Evolutionary conservation across 2,329 filamentous ascomycete species (phyloP).

Genomic region (Neonectria ditissima): DNA sequence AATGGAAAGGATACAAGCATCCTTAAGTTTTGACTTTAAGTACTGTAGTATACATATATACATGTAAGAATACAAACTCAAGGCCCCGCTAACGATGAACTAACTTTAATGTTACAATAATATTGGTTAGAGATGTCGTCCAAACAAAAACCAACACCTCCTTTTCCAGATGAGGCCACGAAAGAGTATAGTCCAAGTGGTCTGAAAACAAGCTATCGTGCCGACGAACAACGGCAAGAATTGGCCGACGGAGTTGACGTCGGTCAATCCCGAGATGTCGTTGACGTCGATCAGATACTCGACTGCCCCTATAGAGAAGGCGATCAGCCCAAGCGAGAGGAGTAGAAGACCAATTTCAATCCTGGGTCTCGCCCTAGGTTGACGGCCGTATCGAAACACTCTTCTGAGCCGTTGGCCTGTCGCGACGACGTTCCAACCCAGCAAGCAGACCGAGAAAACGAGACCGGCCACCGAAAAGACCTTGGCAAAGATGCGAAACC

Average conservation of each 20-base stretch:
- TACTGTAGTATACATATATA: not conserved
- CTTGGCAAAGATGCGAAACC: not conserved
- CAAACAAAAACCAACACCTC: not conserved
- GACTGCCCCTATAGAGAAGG: not conserved
- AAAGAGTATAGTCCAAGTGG: not conserved
- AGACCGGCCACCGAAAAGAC: not conserved
- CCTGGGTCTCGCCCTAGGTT: not conserved
- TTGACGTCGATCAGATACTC: conserved; percentile 1
- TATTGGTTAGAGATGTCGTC: not conserved
- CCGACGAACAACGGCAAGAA: conserved; percentile 3
- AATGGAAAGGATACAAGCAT: no score
- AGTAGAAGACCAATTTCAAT: not conserved
- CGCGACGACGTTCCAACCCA: not conserved
- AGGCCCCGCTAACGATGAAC: not conserved
- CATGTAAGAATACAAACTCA: no score
- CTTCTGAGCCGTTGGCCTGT: not conserved
- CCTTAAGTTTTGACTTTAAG: no score
- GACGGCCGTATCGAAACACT: not conserved
- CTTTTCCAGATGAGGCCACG: not conserved
- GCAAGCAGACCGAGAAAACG: not conserved
- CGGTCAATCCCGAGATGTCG: not conserved
- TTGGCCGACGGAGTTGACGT: conserved; percentile 1
- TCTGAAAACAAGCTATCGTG: conserved; percentile 4
- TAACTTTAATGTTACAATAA: not conserved
- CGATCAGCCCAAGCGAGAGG: not conserved